Evolutionary conservation across 2,329 filamentous ascomycete species (phyloP).

Genomic region (Peltaster fructicola): DNA sequence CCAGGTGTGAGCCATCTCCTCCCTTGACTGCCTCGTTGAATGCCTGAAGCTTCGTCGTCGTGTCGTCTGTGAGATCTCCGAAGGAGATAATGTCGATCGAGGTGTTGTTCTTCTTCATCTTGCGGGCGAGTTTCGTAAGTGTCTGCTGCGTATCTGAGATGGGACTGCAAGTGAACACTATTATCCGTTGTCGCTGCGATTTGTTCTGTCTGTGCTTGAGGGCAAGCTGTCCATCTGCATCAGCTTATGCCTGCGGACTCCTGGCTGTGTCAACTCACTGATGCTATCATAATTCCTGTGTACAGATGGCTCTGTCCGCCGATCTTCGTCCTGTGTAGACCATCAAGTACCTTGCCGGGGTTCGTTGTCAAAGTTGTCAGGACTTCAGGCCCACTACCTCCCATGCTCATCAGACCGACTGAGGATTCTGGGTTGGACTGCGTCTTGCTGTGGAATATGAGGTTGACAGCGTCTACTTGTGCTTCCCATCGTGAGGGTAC

Average conservation of each 20-base stretch:
- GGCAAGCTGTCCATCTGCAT: constrained; percentile 49
- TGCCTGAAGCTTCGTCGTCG: constrained; percentile 71
- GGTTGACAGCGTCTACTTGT: constrained; percentile 84
- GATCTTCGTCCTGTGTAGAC: constrained; percentile 87
- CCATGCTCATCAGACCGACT: constrained; percentile 98
- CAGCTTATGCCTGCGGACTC: background rate
- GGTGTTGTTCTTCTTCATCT: constrained; percentile 97
- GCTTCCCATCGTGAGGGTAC: constrained; percentile 87
- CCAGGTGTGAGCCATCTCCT: constrained; percentile 77
- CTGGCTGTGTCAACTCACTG: constrained; percentile 59
- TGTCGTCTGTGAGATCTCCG: constrained; percentile 80
- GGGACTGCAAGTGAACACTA: constrained; percentile 90
- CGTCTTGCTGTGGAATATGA: constrained; percentile 91
- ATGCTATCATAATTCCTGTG: constrained; percentile 87
- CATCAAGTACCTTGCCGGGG: constrained; percentile 85
- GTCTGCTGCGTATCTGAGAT: constrained; percentile 80
- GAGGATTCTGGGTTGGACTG: constrained; percentile 92
- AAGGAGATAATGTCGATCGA: constrained; percentile 91
- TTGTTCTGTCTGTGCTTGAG: constrained; percentile 98
- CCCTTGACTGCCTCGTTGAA: constrained; percentile 91
- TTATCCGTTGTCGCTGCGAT: constrained; percentile 86
- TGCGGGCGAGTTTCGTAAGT: constrained; percentile 77
- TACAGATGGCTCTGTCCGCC: constrained; percentile 73
- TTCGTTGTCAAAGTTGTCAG: constrained; percentile 92
- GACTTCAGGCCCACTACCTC: constrained; percentile 90